Conservation (phyloP, 768 basidiomycete species). For the Pulveroboletus sp. region DNA sequence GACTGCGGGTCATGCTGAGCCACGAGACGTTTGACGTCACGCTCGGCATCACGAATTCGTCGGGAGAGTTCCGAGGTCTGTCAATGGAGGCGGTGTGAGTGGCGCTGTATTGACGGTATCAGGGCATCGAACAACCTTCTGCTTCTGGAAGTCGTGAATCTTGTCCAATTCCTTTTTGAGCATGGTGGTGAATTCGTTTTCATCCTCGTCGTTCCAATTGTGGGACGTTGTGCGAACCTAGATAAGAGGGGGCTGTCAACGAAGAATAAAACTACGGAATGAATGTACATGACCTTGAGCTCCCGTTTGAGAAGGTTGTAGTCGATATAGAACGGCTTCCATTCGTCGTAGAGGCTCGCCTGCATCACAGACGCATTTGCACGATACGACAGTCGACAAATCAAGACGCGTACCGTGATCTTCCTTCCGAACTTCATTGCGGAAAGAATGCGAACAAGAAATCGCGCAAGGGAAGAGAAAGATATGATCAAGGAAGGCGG, state of each 20-base stretch:
- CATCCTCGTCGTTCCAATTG: conserved; percentile 74
- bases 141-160: conserved; percentile 88
- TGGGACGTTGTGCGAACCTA: conserved; percentile 49
- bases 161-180: conserved; percentile 89
- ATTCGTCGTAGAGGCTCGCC: conserved; percentile 85
- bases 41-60: conserved; percentile 80
- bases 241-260: not conserved
- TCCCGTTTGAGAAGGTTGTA: conserved; percentile 87
- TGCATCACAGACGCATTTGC: conserved; percentile 24
- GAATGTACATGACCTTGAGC: conserved; percentile 57
- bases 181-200: conserved; percentile 72
- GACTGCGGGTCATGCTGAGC: conserved; percentile 40
- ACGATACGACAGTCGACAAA: not conserved
- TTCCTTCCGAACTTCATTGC: conserved; percentile 80
- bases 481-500: too few relatives aligned
- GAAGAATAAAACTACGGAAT: not conserved
- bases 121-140: conserved; percentile 54
- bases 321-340: conserved; percentile 86
- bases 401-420: conserved; percentile 49
- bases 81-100: not conserved
- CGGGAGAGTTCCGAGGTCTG: conserved; percentile 78
- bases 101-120: not conserved
- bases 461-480: not conserved
- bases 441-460: not conserved
- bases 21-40: conserved; percentile 75